Evolutionary conservation across 352 stramenopile species (phyloP).

Genomic region (Globisporangium lucens): DNA sequence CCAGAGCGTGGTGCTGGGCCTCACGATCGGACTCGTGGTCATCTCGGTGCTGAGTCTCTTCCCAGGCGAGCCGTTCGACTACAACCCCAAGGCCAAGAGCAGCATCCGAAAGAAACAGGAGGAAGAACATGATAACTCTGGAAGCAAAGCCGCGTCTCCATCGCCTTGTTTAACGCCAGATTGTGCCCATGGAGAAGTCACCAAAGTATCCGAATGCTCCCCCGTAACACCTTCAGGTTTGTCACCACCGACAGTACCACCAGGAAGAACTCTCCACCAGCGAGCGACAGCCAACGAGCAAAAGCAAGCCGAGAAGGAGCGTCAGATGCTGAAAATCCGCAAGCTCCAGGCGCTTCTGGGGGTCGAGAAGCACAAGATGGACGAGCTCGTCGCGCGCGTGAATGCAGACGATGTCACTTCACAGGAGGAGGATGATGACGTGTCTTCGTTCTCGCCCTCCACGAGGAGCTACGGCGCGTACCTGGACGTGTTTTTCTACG

Average conservation of each 20-base stretch:
- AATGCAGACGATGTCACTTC: conserved; percentile 30
- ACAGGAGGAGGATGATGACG: not conserved
- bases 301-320: conserved; percentile 29
- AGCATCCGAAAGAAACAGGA: not conserved
- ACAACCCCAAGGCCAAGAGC: conserved; percentile 5
- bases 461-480: conserved; percentile 32
- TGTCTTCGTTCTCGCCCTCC: conserved; percentile 8
- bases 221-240: not conserved
- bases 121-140: conserved; percentile 2
- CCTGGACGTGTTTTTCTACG: conserved; percentile 46
- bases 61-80: conserved; percentile 64
- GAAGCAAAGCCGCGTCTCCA: not conserved
- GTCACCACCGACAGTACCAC: not conserved
- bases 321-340: conserved; percentile 38
- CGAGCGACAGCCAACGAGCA: conserved; percentile 4
- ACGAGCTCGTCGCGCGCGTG: conserved; percentile 34
- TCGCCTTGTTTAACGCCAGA: not conserved
- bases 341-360: conserved; percentile 59
- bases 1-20: conserved; percentile 36
- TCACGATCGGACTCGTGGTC: conserved; percentile 40
- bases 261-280: not conserved
- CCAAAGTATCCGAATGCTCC: not conserved
- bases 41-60: conserved; percentile 41
- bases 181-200: not conserved
- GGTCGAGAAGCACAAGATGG: conserved; percentile 40